These are phyloP conservation scores for Phyllosticta citribraziliensis DNA, from an alignment of 2,329 filamentous ascomycete genomes.

Conservation along the genomic window DNA sequence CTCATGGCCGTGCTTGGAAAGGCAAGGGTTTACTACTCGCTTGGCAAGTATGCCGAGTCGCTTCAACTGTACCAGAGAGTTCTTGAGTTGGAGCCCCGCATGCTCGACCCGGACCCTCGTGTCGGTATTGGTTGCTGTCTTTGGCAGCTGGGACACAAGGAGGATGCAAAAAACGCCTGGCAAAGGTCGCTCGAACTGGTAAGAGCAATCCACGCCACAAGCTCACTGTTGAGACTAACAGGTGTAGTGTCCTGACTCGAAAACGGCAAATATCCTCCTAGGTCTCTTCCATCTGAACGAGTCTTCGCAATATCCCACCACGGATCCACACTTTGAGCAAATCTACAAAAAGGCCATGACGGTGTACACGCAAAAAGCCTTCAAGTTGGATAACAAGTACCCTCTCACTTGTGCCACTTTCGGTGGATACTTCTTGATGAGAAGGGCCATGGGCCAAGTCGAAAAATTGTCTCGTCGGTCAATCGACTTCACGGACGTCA, in stretches of 20 bases:
- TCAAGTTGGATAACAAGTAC: conserved; percentile 85
- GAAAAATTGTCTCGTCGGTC: conserved; percentile 84
- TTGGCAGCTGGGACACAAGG: conserved; percentile 92
- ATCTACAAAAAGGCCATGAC: conserved; percentile 92
- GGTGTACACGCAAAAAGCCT: conserved; percentile 85
- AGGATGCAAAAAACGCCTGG: conserved; percentile 86
- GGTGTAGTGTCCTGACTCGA: conserved; percentile 60
- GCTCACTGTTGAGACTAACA: conserved; percentile 1
- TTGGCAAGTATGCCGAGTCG: conserved; percentile 78
- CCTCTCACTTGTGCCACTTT: conserved; percentile 87
- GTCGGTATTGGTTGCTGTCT: conserved; percentile 95
- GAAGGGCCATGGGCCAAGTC: conserved; percentile 70
- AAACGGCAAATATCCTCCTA: conserved; percentile 80
- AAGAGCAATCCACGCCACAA: conserved; percentile 22
- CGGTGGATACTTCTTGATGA: conserved; percentile 77
- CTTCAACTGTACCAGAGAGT: conserved; percentile 80
- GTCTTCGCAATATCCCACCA: conserved; percentile 71
- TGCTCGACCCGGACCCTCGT: conserved; percentile 87
- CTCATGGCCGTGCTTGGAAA: conserved; percentile 88
- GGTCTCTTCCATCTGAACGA: conserved; percentile 83
- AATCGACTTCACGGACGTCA: conserved; percentile 92
- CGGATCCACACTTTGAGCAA: conserved; percentile 72
- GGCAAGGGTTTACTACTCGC: conserved; percentile 74
- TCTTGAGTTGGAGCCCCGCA: conserved; percentile 71
- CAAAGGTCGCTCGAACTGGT: conserved; percentile 71